Percentiles rank a stretch among this genome's conserved stretches.
Evolutionary conservation across 306 rosid species (phyloP).

Genomic region (Comarum palustre): DNA sequence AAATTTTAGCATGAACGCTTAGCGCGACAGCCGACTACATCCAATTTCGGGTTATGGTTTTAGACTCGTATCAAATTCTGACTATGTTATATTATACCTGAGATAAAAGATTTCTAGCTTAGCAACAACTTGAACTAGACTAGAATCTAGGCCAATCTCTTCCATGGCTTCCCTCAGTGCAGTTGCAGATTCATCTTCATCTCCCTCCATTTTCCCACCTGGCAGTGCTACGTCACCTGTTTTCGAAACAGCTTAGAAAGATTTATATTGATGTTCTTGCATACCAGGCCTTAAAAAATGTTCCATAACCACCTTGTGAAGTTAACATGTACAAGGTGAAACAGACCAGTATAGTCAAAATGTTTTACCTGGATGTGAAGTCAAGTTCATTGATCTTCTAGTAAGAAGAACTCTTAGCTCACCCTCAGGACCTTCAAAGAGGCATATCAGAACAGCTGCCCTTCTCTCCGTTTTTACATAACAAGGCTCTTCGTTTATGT

Average conservation of each 20-base stretch:
- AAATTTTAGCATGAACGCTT: neutral
- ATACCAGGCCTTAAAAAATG: neutral
- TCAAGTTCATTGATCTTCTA: slow-evolving; percentile 34
- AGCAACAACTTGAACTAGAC: slow-evolving; percentile 30
- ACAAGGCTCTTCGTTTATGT: neutral
- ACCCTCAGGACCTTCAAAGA: slow-evolving; percentile 35
- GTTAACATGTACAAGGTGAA: neutral
- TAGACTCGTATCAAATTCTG: neutral
- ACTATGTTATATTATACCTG: slow-evolving; percentile 6
- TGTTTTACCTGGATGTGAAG: slow-evolving; percentile 32
- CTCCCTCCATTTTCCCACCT: slow-evolving; percentile 40
- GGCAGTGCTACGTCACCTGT: slow-evolving; percentile 46
- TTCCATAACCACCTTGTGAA: neutral
- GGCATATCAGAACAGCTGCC: slow-evolving; percentile 42
- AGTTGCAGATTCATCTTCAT: slow-evolving; percentile 33
- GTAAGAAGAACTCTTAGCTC: slow-evolving; percentile 39
- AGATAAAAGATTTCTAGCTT: slow-evolving; percentile 29
- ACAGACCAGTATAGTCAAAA: neutral
- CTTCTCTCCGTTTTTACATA: slow-evolving; percentile 22
- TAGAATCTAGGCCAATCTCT: slow-evolving; percentile 35
- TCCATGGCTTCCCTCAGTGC: slow-evolving; percentile 41
- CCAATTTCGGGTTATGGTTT: too few relatives aligned
- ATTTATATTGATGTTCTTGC: neutral
- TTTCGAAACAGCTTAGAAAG: neutral
- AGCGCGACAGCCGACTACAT: too few relatives aligned